These are phyloP conservation scores for Maudiozyma bulderi DNA, from an alignment of 805 yeast genomes.

Conservation along the genomic window DNA sequence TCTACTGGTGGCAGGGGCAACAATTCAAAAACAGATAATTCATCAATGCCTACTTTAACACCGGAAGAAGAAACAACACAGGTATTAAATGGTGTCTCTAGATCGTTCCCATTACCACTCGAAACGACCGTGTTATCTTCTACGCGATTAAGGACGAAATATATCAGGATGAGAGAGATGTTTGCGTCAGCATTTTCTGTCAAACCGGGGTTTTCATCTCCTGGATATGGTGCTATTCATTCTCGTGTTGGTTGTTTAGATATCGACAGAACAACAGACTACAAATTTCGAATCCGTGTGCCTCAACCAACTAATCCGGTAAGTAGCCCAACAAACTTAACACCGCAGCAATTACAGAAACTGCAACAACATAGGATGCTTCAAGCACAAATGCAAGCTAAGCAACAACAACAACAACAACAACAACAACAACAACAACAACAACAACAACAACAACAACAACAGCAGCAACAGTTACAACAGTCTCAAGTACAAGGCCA, in stretches of 20 bases:
- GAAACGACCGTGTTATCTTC: slow-evolving; percentile 69
- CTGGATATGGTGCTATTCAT: slow-evolving; percentile 44
- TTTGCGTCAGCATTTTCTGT: slow-evolving; percentile 62
- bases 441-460: slow-evolving; percentile 10
- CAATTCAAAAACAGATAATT: not conserved
- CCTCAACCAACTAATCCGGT: slow-evolving; percentile 33
- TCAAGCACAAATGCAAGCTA: slow-evolving; percentile 10
- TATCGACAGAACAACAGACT: slow-evolving; percentile 62
- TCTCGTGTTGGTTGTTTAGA: slow-evolving; percentile 65
- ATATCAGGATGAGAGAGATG: slow-evolving; percentile 86
- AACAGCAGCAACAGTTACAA: slow-evolving; percentile 6
- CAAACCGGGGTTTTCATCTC: slow-evolving; percentile 38
- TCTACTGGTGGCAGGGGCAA: not conserved
- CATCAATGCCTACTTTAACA: slow-evolving; percentile 48
- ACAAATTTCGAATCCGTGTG: slow-evolving; percentile 42
- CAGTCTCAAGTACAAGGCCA: not conserved
- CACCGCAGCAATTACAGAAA: slow-evolving; percentile 19
- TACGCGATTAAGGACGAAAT: slow-evolving; percentile 56
- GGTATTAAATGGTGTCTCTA: slow-evolving; percentile 79
- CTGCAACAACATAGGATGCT: slow-evolving; percentile 21
- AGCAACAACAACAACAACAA: slow-evolving; percentile 8
- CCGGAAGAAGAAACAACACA: slow-evolving; percentile 91
- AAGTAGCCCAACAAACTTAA: slow-evolving; percentile 13
- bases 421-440: slow-evolving; percentile 11
- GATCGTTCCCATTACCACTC: slow-evolving; percentile 73